A percentile compares a stretch with the other conserved stretches of the same genome.
Evolutionary conservation across 129 eudicot species (phyloP).

Genomic region (Flaveria linearis): DNA sequence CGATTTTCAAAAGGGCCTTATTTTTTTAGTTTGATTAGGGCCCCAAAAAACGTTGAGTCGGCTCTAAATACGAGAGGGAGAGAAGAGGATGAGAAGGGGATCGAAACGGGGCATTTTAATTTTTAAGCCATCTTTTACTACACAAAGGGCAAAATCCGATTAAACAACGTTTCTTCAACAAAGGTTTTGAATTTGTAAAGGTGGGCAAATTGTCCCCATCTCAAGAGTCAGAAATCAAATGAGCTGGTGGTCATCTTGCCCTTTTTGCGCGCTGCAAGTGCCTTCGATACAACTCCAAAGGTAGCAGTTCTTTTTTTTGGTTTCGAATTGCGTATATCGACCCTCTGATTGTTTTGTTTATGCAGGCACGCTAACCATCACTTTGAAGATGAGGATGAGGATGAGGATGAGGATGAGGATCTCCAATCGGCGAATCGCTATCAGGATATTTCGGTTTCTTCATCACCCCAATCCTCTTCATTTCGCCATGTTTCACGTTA

Average conservation of each 20-base stretch:
- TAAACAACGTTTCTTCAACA: too few species aligned
- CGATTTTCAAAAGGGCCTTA: too few species aligned
- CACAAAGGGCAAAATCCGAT: too few species aligned
- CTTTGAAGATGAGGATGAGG: constrained; percentile 72
- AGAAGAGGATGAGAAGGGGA: too few species aligned
- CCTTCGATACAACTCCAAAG: constrained; percentile 51
- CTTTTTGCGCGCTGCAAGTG: constrained; percentile 50
- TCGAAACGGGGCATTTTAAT: too few species aligned
- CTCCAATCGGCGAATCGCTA: neutral
- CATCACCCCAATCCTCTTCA: neutral
- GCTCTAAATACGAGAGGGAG: too few species aligned
- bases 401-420: constrained; percentile 46
- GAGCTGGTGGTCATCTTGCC: constrained; percentile 54
- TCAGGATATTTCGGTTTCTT: neutral
- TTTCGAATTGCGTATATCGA: neutral
- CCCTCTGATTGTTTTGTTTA: neutral
- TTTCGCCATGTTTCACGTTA: neutral
- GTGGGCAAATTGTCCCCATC: too few species aligned
- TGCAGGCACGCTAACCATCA: constrained; percentile 83
- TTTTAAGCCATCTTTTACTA: too few species aligned
- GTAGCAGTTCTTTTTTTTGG: constrained; percentile 25
- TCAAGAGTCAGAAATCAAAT: constrained; percentile 21
- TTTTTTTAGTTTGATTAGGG: too few species aligned
- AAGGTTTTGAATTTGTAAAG: too few species aligned
- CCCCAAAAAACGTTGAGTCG: too few species aligned